Conservation (phyloP, 305 asterid genomes). For the Fraxinus floribunda region DNA sequence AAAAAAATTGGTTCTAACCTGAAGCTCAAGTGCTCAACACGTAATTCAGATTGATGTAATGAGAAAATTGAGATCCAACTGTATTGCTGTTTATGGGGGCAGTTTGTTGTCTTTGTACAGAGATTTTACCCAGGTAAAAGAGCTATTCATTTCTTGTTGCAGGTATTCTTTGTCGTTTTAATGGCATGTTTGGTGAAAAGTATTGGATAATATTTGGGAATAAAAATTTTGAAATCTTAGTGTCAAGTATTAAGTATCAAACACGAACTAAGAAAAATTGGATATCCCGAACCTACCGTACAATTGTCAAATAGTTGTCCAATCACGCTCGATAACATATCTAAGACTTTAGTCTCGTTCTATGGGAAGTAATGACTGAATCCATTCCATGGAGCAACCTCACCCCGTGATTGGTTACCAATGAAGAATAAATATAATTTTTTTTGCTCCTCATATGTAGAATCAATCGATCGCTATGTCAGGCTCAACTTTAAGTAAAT, state of each 20-base stretch:
- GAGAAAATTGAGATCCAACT: slow-evolving; percentile 70
- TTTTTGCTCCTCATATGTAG: background rate
- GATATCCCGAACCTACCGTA: background rate
- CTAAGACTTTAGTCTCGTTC: background rate
- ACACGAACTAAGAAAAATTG: background rate
- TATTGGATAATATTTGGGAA: too few relatives aligned
- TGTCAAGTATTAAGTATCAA: background rate
- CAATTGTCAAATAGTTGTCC: background rate
- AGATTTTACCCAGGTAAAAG: background rate
- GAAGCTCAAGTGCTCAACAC: background rate
- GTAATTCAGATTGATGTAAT: slow-evolving; percentile 56
- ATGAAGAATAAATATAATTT: background rate
- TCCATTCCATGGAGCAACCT: background rate
- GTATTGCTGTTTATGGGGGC: slow-evolving; percentile 74
- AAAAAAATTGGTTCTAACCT: background rate
- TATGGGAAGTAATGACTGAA: background rate
- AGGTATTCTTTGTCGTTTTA: too few relatives aligned
- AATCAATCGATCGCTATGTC: background rate
- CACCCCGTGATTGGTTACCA: background rate
- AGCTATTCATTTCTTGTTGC: background rate
- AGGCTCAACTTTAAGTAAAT: background rate
- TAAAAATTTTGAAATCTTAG: too few relatives aligned
- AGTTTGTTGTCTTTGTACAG: slow-evolving; percentile 21
- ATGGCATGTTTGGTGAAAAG: background rate
- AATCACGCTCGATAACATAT: background rate